Percentiles rank a stretch among this genome's conserved stretches.
Evolutionary conservation across 495 filamentous ascomycete species (phyloP).

Genomic region (Aspergillus bridgeri): DNA sequence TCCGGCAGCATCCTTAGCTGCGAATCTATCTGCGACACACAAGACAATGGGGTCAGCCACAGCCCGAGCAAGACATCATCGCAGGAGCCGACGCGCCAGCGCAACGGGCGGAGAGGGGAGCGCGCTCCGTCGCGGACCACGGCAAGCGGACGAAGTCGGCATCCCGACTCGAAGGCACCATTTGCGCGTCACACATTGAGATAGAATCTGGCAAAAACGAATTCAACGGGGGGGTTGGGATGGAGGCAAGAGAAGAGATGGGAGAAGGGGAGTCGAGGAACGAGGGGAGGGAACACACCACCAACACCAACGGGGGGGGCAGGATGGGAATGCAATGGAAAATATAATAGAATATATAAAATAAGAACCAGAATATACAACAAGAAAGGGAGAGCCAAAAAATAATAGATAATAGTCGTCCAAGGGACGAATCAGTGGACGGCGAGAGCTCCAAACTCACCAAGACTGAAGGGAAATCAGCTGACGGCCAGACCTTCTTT

Average conservation of each 20-base stretch:
- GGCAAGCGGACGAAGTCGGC: neutral
- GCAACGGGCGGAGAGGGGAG: constrained; percentile 7
- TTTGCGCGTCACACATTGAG: neutral
- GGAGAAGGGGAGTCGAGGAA: neutral
- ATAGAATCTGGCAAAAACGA: neutral
- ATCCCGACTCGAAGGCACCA: neutral
- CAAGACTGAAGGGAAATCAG: constrained; percentile 21
- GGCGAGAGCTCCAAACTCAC: constrained; percentile 11
- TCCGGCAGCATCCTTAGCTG: constrained; percentile 39
- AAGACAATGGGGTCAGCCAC: constrained; percentile 19
- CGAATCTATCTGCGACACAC: constrained; percentile 14
- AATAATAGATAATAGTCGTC: constrained; percentile 8
- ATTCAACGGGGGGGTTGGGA: neutral
- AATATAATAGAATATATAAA: constrained; percentile 6
- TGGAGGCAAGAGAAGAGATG: neutral
- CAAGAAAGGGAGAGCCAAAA: constrained; percentile 4
- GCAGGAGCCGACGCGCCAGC: constrained; percentile 16
- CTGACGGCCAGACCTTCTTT: constrained; percentile 13
- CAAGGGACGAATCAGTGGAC: no score
- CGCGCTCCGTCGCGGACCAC: neutral
- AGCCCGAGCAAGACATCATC: neutral
- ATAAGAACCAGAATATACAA: no score
- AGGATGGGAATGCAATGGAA: no score
- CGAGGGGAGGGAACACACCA: constrained; percentile 4
- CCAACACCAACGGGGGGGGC: neutral